These are phyloP conservation scores for Gossypium schwendimanii DNA, from an alignment of 441 rosid species.

Conservation along the genomic window DNA sequence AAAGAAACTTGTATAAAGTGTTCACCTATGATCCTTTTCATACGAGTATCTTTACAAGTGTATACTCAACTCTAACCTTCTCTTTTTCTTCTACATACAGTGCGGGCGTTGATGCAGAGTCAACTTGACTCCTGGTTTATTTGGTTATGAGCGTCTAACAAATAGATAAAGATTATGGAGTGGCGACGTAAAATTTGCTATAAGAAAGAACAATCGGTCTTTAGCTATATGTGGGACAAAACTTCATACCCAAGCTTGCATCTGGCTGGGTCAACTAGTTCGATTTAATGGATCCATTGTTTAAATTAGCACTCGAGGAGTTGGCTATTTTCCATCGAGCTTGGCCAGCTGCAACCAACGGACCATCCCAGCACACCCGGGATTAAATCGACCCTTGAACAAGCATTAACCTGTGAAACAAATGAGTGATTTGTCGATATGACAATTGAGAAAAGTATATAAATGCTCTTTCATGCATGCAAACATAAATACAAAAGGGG, in stretches of 20 bases:
- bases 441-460: not conserved
- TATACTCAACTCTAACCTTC: conserved; percentile 32
- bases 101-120: conserved; percentile 33
- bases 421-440: not conserved
- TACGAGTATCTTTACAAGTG: conserved; percentile 34
- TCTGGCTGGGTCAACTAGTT: conserved; percentile 27
- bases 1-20: not conserved
- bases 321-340: conserved; percentile 36
- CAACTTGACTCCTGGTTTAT: conserved; percentile 32
- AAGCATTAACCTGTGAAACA: conserved; percentile 58
- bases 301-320: conserved; percentile 53
- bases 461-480: not conserved
- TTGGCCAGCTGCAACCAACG: conserved; percentile 90
- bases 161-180: conserved; percentile 21
- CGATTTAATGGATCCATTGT: not conserved
- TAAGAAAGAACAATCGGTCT: conserved; percentile 24
- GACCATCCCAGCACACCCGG: conserved; percentile 89
- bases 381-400: conserved; percentile 68
- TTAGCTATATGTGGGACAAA: conserved; percentile 43
- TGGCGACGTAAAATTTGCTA: conserved; percentile 21
- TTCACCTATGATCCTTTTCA: not conserved
- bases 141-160: conserved; percentile 25
- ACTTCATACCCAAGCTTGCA: conserved; percentile 46
- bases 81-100: conserved; percentile 47
- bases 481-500: not conserved